Conservation (phyloP, 352 stramenopile species). For the Globisporangium lucens region DNA sequence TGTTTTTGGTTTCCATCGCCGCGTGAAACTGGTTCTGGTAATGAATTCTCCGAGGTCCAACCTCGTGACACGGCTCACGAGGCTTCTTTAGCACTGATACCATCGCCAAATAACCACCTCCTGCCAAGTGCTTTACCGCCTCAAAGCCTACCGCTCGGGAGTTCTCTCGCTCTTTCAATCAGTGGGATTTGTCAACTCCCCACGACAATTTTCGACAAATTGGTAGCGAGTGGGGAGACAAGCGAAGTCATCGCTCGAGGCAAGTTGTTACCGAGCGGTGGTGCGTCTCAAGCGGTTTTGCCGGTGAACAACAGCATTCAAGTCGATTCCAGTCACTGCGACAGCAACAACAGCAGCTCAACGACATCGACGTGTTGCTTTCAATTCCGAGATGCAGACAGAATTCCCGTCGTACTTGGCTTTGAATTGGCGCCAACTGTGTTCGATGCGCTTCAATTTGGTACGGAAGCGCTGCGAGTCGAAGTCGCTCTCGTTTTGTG, state of each 20-base stretch:
- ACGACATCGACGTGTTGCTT: neutral
- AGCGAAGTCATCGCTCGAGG: neutral
- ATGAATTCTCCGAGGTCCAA: too few relatives aligned
- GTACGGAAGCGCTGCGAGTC: constrained; percentile 7
- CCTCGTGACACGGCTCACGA: neutral
- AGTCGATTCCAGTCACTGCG: constrained; percentile 2
- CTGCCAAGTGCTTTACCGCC: too few relatives aligned
- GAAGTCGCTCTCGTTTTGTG: constrained; percentile 11
- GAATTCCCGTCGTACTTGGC: neutral
- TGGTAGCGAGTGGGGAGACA: neutral
- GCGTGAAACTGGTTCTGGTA: neutral
- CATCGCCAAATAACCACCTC: neutral
- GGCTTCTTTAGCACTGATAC: neutral
- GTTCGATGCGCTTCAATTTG: constrained; percentile 5
- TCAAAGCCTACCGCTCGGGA: constrained; percentile 4
- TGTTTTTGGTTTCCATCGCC: constrained; percentile 1
- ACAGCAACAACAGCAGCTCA: neutral
- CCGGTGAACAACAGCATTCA: neutral
- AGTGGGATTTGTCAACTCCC: constrained; percentile 7
- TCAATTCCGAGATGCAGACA: neutral
- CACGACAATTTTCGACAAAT: neutral
- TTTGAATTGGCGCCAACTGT: constrained; percentile 11
- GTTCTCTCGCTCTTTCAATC: constrained; percentile 1
- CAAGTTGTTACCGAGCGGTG: neutral
- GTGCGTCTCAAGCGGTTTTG: neutral